Evolutionary conservation across 805 yeast species (phyloP).

Genomic region (Wickerhamiella shivajii): DNA sequence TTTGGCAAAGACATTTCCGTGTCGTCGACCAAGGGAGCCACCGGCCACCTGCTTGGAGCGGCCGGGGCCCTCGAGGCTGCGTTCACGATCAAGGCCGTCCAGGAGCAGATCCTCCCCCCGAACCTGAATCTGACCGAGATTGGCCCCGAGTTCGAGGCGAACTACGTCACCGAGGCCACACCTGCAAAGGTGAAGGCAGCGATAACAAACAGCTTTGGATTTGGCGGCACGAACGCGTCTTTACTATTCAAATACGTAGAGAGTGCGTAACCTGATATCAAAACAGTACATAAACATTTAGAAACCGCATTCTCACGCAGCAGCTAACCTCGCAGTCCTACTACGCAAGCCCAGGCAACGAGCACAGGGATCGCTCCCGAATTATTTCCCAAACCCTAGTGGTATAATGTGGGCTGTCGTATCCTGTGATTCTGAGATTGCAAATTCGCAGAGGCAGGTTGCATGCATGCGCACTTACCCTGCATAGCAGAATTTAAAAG

Average conservation of each 20-base stretch:
- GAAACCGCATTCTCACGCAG: too few species aligned
- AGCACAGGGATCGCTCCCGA: too few species aligned
- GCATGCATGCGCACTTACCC: too few species aligned
- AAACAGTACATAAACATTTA: too few species aligned
- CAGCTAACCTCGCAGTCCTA: too few species aligned
- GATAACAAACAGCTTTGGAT: slow-evolving; percentile 83
- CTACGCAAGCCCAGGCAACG: too few species aligned
- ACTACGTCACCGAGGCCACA: slow-evolving; percentile 43
- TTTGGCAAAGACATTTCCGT: slow-evolving; percentile 33
- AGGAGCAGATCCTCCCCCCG: slow-evolving; percentile 52
- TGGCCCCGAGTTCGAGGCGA: slow-evolving; percentile 35
- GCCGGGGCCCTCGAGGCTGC: slow-evolving; percentile 91
- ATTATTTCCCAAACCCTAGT: too few species aligned
- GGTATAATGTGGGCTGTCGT: too few species aligned
- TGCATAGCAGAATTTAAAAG: too few species aligned
- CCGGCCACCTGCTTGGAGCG: slow-evolving; percentile 90
- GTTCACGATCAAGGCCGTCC: slow-evolving; percentile 55
- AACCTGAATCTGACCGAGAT: slow-evolving; percentile 52
- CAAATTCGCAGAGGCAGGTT: too few species aligned
- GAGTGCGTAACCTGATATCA: too few species aligned
- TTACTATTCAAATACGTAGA: slow-evolving; percentile 28
- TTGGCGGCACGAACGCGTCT: slow-evolving; percentile 91
- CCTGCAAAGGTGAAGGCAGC: slow-evolving; percentile 39
- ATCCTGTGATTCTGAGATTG: too few species aligned
- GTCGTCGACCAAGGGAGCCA: slow-evolving; percentile 72